Evolutionary conservation across 148 eudicot species (phyloP).

Genomic region (Euryodendron excelsum): DNA sequence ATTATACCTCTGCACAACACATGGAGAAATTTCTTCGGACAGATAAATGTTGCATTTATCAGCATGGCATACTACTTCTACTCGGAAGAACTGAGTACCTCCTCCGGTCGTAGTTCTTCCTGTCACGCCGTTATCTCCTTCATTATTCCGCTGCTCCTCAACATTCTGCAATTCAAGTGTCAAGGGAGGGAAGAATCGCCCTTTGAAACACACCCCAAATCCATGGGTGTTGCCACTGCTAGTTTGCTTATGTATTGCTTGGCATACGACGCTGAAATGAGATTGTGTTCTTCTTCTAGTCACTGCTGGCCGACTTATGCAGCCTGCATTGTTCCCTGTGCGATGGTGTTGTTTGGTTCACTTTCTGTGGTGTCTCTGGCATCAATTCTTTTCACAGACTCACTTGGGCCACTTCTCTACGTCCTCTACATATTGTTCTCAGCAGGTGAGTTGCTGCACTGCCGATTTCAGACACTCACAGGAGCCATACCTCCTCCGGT

Average conservation of each 20-base stretch:
- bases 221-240: neutral
- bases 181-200: neutral
- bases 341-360: neutral
- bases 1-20: neutral
- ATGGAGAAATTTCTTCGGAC: neutral
- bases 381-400: neutral
- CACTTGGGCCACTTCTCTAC: neutral
- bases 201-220: neutral
- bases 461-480: neutral
- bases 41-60: neutral
- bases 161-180: neutral
- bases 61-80: neutral
- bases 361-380: neutral
- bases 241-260: neutral
- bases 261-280: neutral
- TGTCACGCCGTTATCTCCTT: neutral
- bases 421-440: neutral
- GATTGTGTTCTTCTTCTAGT: too few relatives aligned
- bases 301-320: too few relatives aligned
- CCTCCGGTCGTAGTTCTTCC: too few relatives aligned
- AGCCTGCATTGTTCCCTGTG: too few relatives aligned
- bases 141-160: neutral
- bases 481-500: too few relatives aligned
- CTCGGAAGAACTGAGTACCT: neutral
- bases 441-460: neutral